Base-by-base conservation (phyloP, 176 grass and related monocot genomes). In the Stipa capillata region DNA sequence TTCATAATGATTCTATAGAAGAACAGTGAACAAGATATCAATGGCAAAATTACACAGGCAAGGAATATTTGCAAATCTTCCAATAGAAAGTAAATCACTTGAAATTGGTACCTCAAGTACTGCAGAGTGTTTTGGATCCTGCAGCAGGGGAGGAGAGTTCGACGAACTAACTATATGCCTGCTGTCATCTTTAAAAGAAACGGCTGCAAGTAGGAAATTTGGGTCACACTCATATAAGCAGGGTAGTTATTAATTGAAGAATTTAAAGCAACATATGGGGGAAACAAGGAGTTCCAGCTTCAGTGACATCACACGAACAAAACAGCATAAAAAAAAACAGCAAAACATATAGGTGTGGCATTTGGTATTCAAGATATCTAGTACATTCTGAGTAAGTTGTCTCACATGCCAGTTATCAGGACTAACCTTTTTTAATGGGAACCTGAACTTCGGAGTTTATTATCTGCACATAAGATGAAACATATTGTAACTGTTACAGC, bases 341-440 rank as follows among this genome's bases (percentile, higher is more conserved):
- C 12, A 65, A 36, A 54, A 65, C 20, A 48, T 14, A 44, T 69
- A 15, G 17, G 25, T 45, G 10, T 33, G 37, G 36, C 17, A 28
- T 51, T 66, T 21, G n/a, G n/a, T n/a, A n/a, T 17, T 44, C 65
- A 55, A 34, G 69, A n/a, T n/a, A n/a, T n/a, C n/a, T n/a, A n/a
- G n/a, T 31, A 25, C 36, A 83, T 47, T 69, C 36, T 42, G 36
- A 28, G 18, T 61, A 75, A 73, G 50, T 7, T 72, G 25, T 54
- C 65, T 8, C 76, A 69, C 12, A 69, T 28, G 36, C 2, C 24
- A 65, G 45, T n/a, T 71, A 76, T 58, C 40, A 78, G 25, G 51
- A 61, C 82, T 72, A 79, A 93, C 91, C 78, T 85, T 85, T 85
- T 90, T 74, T 82, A 77, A 47, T 42, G 3, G 54, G 62, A 88